These are phyloP conservation scores for Myriosclerotinia curreyana DNA, from an alignment of 2,329 filamentous ascomycete species.

Conservation along the genomic window DNA sequence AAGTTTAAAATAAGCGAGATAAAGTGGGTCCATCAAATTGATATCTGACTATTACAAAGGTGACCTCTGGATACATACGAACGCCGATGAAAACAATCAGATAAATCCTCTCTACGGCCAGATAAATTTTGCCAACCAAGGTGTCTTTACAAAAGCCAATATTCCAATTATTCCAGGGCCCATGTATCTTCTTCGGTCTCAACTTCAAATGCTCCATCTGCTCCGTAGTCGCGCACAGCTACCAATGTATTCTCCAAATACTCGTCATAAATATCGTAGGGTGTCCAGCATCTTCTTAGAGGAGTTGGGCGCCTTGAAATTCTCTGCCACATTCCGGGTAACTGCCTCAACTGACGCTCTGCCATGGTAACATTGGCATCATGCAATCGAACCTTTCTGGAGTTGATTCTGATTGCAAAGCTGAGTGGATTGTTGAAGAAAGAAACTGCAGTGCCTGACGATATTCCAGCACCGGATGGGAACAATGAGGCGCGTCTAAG, in stretches of 20 bases:
- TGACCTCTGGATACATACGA: background rate
- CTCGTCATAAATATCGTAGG: background rate
- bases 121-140: background rate
- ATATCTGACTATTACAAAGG: constrained; percentile 3
- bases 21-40: constrained; percentile 7
- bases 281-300: constrained; percentile 14
- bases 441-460: too few species aligned
- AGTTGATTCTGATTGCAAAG: background rate
- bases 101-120: background rate
- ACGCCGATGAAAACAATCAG: background rate
- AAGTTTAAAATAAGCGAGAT: constrained; percentile 8
- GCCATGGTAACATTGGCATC: background rate
- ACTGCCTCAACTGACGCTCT: background rate
- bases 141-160: background rate
- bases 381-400: constrained; percentile 7
- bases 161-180: background rate
- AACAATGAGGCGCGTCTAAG: background rate
- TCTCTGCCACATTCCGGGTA: background rate
- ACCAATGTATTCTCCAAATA: constrained; percentile 14
- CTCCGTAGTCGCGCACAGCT: background rate
- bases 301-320: background rate
- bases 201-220: background rate
- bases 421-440: background rate
- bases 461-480: background rate
- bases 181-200: background rate